Conservation (phyloP, 2,329 filamentous ascomycete species). For the Xylariales sp. region DNA sequence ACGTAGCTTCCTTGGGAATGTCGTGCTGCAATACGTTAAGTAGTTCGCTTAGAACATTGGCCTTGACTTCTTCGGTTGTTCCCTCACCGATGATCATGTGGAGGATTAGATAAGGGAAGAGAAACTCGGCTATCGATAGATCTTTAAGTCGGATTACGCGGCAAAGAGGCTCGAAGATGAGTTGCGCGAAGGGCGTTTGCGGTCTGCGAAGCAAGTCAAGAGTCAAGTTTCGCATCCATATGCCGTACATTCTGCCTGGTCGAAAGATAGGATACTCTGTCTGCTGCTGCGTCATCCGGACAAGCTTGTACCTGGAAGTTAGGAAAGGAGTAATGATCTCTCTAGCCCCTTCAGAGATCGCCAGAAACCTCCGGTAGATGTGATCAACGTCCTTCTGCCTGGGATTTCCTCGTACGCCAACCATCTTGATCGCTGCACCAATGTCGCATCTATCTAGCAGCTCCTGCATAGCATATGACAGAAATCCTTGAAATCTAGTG, state of each 20-base stretch:
- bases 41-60: constrained; percentile 68
- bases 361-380: constrained; percentile 69
- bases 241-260: constrained; percentile 61
- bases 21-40: constrained; percentile 66
- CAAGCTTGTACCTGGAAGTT: constrained; percentile 75
- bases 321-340: constrained; percentile 86
- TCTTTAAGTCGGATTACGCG: constrained; percentile 84
- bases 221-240: constrained; percentile 78
- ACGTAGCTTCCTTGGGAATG: constrained; percentile 43
- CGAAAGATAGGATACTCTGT: constrained; percentile 76
- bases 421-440: constrained; percentile 46
- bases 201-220: constrained; percentile 77
- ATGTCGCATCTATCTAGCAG: constrained; percentile 76
- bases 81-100: constrained; percentile 74
- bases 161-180: constrained; percentile 76
- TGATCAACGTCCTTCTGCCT: constrained; percentile 43
- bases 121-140: constrained; percentile 77
- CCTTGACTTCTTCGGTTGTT: constrained; percentile 54
- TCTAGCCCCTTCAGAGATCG: constrained; percentile 70
- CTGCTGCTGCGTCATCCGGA: constrained; percentile 50
- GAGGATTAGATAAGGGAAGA: constrained; percentile 81
- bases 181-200: constrained; percentile 66
- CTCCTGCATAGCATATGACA: constrained; percentile 94
- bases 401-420: constrained; percentile 38
- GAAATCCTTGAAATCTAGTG: constrained; percentile 79